phyloP scores from a whole-genome alignment of 371 early-diverging fungal genomes.

The Funneliformis caledonium region DNA sequence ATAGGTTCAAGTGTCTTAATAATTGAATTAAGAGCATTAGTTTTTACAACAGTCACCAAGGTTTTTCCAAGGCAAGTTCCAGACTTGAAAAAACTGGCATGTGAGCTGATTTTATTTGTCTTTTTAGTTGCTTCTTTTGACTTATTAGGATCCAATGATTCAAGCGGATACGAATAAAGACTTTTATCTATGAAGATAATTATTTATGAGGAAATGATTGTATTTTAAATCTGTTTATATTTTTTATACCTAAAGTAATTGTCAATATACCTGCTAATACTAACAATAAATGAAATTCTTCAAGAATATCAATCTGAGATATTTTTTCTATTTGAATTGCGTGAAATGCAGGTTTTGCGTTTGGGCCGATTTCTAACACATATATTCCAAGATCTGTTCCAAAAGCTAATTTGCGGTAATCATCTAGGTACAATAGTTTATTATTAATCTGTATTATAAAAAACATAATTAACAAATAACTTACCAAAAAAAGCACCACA shows the following conservation, averaged over 20 bases:
- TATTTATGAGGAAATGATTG: background rate
- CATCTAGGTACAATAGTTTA: constrained; percentile 48
- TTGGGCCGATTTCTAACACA: constrained; percentile 51
- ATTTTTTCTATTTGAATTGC: constrained; percentile 80
- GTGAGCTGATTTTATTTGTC: constrained; percentile 73
- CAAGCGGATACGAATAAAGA: constrained; percentile 76
- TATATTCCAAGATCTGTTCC: constrained; percentile 89
- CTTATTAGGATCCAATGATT: constrained; percentile 60
- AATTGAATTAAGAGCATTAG: constrained; percentile 65
- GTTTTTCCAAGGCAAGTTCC: constrained; percentile 75
- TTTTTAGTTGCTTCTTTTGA: constrained; percentile 51
- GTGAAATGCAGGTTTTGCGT: constrained; percentile 47
- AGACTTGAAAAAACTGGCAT: constrained; percentile 83
- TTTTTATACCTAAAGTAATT: background rate
- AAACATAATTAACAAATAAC: background rate
- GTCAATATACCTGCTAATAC: constrained; percentile 67
- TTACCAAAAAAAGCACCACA: constrained; percentile 74
- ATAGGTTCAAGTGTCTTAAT: constrained; percentile 78
- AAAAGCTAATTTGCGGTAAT: constrained; percentile 71
- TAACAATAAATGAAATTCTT: constrained; percentile 72
- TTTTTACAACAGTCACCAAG: constrained; percentile 77
- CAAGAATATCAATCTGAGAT: constrained; percentile 84
- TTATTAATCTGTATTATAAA: background rate
- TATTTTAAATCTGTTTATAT: background rate
- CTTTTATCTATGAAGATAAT: constrained; percentile 63